Evolutionary conservation across 176 grass and related monocot species (phyloP).

Genomic region (Zoysia pacifica): DNA sequence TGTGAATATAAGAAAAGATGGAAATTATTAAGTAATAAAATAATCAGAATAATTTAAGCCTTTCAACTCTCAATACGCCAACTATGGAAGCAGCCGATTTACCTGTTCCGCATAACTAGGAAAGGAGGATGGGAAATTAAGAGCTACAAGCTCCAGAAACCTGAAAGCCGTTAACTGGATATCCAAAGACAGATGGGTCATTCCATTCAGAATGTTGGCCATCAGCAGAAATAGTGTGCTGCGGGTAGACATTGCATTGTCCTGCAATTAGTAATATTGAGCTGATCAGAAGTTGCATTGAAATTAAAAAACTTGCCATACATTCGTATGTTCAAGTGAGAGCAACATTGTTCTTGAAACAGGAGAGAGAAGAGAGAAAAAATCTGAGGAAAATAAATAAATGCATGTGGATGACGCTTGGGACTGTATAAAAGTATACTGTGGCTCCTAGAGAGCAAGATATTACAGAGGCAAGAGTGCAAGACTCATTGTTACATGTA

Average conservation of each 20-base stretch:
- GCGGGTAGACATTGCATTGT: conserved; percentile 57
- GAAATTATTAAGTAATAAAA: background rate
- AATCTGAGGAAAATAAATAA: background rate
- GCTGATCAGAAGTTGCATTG: background rate
- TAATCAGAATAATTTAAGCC: background rate
- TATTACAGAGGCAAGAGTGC: background rate
- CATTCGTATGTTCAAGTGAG: conserved; percentile 6
- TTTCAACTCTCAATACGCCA: conserved; percentile 21
- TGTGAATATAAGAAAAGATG: too few species aligned
- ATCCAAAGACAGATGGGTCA: conserved; percentile 82
- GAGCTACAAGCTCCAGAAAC: conserved; percentile 83
- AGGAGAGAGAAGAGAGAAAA: background rate
- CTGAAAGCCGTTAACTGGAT: conserved; percentile 84
- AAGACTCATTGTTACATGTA: background rate
- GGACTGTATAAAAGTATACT: background rate
- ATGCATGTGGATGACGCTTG: background rate
- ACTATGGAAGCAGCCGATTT: conserved; percentile 31
- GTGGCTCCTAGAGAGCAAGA: background rate
- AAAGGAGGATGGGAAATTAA: conserved; percentile 76
- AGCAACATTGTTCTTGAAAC: background rate
- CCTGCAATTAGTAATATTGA: conserved; percentile 52
- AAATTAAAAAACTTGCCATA: conserved; percentile 16
- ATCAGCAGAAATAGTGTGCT: conserved; percentile 68
- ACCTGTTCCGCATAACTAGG: conserved; percentile 79
- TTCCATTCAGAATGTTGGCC: conserved; percentile 87